A percentile compares a stretch with the other conserved stretches of the same genome.
phyloP scores from a whole-genome alignment of 768 basidiomycete species.

The Thelephora aurantiotincta region DNA sequence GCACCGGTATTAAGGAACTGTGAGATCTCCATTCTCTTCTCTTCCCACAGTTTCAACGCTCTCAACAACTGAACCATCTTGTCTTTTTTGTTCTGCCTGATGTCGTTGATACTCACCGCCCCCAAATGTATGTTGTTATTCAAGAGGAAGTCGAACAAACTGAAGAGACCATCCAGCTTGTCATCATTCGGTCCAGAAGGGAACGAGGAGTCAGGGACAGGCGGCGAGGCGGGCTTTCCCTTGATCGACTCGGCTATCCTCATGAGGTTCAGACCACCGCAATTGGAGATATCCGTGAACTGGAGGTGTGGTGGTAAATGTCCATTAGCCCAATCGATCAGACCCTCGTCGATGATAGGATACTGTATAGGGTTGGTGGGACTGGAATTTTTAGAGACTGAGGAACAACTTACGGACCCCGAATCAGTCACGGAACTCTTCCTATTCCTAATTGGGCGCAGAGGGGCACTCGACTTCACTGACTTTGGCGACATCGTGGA shows the following conservation, averaged over 20 bases:
- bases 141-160: constrained; percentile 82
- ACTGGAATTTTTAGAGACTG: not conserved
- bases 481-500: constrained; percentile 7
- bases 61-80: constrained; percentile 72
- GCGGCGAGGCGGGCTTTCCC: constrained; percentile 47
- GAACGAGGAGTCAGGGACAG: constrained; percentile 72
- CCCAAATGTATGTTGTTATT: constrained; percentile 90
- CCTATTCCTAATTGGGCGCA: constrained; percentile 41
- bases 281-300: constrained; percentile 31
- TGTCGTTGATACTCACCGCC: constrained; percentile 86
- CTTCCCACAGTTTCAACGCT: constrained; percentile 70
- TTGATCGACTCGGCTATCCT: constrained; percentile 77
- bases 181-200: constrained; percentile 54
- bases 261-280: constrained; percentile 64
- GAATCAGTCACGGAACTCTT: constrained; percentile 8
- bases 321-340: constrained; percentile 83
- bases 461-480: constrained; percentile 26
- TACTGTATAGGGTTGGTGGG: constrained; percentile 4
- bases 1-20: constrained; percentile 29
- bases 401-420: not conserved
- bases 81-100: constrained; percentile 67
- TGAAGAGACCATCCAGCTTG: constrained; percentile 77
- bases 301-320: constrained; percentile 56
- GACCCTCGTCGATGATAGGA: constrained; percentile 26
- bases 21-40: constrained; percentile 46